Base-by-base conservation (phyloP, 2,329 filamentous ascomycete species). In the Beauveria pseudobassiana region DNA sequence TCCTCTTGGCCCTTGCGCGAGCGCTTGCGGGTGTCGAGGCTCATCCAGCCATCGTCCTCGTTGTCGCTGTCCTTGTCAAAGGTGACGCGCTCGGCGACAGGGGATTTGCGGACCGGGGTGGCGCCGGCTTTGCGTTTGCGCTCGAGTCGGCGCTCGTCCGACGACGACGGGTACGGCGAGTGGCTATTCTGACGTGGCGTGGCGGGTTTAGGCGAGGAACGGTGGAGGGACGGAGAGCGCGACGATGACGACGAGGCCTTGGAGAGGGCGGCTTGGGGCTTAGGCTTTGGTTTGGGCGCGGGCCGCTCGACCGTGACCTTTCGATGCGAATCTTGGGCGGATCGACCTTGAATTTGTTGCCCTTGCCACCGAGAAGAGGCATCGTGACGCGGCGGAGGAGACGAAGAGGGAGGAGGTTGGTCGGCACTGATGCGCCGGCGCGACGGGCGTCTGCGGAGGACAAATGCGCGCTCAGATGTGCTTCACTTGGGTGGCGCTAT, bases 31-130 rank as follows among this genome's bases (percentile, higher is more conserved):
- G 73, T 72, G 54, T 79, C 77, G 52, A 82, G 69, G 22, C 71
- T 76, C 70, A 78, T 77, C 76, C 82, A 84, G 63, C 76, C 79
- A 64, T 81, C 80, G 59, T 81, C 80, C 46, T 80, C 79, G 56
- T 75, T 78, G 61, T 82, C 79, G 55, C 78, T 80, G 64, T 79
- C 77, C 64, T 79, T 80, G 62, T 79, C 80, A 63, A 81, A 82
- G 59, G 78, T 76, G 65, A 82, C 73, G 56, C 76, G 77, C 48
- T 79, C 78, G 63, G 76, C 79, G 14, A 74, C 77, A 3, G 82
- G 79, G 8, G 81, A 82, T n/a, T 67, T 67, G 63, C 73, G 69
- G 50, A 68, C 63, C 40, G 50, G 49, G 50, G 58, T 54, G 49
- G 74, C 66, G 6, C 61, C 70, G 46, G 75, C 74, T 67, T 82